Evolutionary conservation across 768 basidiomycete genomes (phyloP), one percentile per base, ranked within the genome.

Genomic region (Megacollybia marginata): DNA sequence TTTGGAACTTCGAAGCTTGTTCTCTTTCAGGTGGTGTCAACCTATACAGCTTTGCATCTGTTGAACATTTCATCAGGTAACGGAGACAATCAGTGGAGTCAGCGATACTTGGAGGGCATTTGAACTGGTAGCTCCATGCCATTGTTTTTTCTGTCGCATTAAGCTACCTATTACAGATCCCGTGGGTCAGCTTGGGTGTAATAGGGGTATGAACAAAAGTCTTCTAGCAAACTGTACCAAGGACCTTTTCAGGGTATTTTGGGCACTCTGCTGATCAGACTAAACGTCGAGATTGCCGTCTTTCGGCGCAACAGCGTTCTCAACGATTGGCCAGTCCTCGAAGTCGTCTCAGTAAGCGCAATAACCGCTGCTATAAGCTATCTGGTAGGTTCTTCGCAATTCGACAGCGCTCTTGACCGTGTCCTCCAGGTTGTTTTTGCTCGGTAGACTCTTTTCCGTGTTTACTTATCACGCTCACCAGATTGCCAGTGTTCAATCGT

Each of bases 1-100:
- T 93, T 92, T 61, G 83, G 85, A 33, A 90, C 85, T 11, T 81
- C 85, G 18, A 91, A 91, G 58, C 74, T 92, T 16, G 89, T 92
- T 8, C 69, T 92, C 28, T 89, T 88, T 59, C 80, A 85, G 62
- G 85, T 85, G 48, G 13, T 45, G 33, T 44, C 40, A 5, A 3
- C n/a, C n/a, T 19, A 15, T 9, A 31, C 10, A 34, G 35, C 8
- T 35, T 35, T 31, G 1, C 20, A n/a, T 44, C 9, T 2, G 15
- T 38, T 20, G 15, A 15, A 4, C 23, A 16, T 4, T 13, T 5
- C 5, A 16, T 18, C 51, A 80, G 79, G 79, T 83, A 13, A 83
- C 80, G 1, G 78, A 28, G 23, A 28, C 23, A 28, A 28, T 28
- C 6, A 28, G 23, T 6, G 23, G 72, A 52, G 71, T 70, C 16